These are phyloP conservation scores for Trypanosoma melophagium DNA, from an alignment of 208 protist species.

Conservation along the genomic window DNA sequence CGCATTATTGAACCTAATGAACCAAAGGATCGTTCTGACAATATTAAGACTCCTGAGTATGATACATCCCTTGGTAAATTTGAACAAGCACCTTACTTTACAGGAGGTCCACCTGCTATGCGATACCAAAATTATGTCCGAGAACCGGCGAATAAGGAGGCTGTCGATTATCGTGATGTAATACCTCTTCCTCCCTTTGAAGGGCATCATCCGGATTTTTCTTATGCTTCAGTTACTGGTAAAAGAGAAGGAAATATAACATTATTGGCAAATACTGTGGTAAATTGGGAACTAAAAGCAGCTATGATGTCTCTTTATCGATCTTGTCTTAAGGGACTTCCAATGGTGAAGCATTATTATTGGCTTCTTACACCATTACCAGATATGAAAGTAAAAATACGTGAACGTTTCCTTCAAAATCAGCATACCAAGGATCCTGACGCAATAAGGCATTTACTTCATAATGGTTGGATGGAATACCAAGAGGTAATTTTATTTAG, in stretches of 20 bases:
- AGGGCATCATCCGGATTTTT: conserved; percentile 78
- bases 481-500: conserved; percentile 82
- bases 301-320: conserved; percentile 83
- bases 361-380: conserved; percentile 76
- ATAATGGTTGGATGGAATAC: conserved; percentile 91
- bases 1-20: conserved; percentile 33
- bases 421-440: conserved; percentile 87
- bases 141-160: conserved; percentile 52
- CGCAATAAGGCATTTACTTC: conserved; percentile 82
- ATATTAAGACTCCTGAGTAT: conserved; percentile 76
- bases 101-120: conserved; percentile 74
- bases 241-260: conserved; percentile 77
- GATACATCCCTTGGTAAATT: conserved; percentile 82
- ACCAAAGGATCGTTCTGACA: conserved; percentile 62
- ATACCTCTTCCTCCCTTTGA: conserved; percentile 56
- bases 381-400: conserved; percentile 83
- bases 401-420: conserved; percentile 82
- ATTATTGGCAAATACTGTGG: conserved; percentile 54
- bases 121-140: conserved; percentile 79
- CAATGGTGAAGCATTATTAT: conserved; percentile 90
- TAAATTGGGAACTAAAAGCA: conserved; percentile 72
- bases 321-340: conserved; percentile 72
- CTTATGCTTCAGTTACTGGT: conserved; percentile 74
- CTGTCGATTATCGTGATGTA: conserved; percentile 63
- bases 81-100: conserved; percentile 80